These are phyloP conservation scores for Phytophthora podocarpi DNA, from an alignment of 352 stramenopile species.

Conservation along the genomic window DNA sequence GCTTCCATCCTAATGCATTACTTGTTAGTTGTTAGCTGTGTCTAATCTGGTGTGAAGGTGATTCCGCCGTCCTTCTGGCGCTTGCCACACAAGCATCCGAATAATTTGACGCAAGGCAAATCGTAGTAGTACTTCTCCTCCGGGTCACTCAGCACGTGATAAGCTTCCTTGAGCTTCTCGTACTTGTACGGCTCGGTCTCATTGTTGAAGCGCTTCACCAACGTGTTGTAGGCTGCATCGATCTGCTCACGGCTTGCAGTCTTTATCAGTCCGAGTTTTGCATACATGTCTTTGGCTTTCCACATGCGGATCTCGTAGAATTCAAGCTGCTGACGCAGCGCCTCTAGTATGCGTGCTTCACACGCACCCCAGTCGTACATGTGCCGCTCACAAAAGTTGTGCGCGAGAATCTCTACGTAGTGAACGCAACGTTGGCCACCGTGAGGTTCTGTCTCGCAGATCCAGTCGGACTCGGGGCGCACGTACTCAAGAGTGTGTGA, in stretches of 20 bases:
- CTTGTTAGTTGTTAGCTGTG: conserved; percentile 25
- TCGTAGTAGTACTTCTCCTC: conserved; percentile 90
- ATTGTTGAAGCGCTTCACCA: conserved; percentile 88
- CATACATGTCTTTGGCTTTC: conserved; percentile 80
- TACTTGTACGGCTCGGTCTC: conserved; percentile 86
- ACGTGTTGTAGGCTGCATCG: conserved; percentile 77
- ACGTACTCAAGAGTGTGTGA: conserved; percentile 78
- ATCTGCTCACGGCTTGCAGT: conserved; percentile 75
- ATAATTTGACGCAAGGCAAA: conserved; percentile 83
- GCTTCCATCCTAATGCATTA: not conserved
- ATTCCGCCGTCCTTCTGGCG: conserved; percentile 80
- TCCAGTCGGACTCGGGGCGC: conserved; percentile 79
- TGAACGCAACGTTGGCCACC: conserved; percentile 74
- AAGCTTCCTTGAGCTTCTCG: conserved; percentile 80
- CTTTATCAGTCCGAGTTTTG: conserved; percentile 80
- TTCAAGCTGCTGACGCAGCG: conserved; percentile 64
- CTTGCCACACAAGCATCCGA: conserved; percentile 78
- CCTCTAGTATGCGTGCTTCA: conserved; percentile 61
- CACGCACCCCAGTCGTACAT: conserved; percentile 72
- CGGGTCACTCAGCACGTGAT: conserved; percentile 74
- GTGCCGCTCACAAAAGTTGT: conserved; percentile 74
- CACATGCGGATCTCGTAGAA: conserved; percentile 79
- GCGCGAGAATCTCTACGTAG: conserved; percentile 68
- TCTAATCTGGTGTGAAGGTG: conserved; percentile 78
- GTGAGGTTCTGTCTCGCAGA: conserved; percentile 49